These are phyloP conservation scores for Aspergillus fischeri DNA, from an alignment of 2,329 filamentous ascomycete genomes.

Conservation along the genomic window DNA sequence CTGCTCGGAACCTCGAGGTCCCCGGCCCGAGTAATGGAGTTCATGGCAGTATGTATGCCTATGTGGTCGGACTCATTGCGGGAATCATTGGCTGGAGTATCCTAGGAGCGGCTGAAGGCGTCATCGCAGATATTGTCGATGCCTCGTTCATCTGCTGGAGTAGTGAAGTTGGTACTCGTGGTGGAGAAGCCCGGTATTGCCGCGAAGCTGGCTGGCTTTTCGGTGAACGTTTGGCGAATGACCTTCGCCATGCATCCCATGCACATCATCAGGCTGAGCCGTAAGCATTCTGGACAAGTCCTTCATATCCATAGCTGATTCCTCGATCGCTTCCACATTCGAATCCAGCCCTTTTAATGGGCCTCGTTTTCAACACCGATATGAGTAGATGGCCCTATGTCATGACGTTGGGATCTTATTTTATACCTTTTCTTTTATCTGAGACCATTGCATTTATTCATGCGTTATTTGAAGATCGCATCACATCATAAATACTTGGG, in stretches of 20 bases:
- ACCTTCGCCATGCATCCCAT: neutral
- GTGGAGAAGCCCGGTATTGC: slow-evolving; percentile 68
- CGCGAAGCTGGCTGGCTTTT: slow-evolving; percentile 87
- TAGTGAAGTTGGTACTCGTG: slow-evolving; percentile 70
- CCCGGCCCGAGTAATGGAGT: slow-evolving; percentile 45
- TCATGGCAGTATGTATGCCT: slow-evolving; percentile 85
- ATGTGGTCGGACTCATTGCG: slow-evolving; percentile 86
- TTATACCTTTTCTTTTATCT: no score
- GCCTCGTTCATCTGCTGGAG: slow-evolving; percentile 91
- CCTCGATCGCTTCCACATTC: neutral
- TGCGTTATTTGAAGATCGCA: neutral
- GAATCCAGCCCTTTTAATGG: neutral
- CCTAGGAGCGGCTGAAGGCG: slow-evolving; percentile 83
- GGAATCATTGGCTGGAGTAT: slow-evolving; percentile 94
- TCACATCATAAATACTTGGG: neutral
- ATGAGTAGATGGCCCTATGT: neutral
- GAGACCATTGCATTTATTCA: neutral
- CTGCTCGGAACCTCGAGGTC: slow-evolving; percentile 71
- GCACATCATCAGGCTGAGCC: slow-evolving; percentile 2
- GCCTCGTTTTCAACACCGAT: neutral
- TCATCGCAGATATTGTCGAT: slow-evolving; percentile 81
- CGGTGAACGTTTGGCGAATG: slow-evolving; percentile 50
- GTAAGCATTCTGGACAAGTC: neutral
- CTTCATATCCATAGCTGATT: neutral
- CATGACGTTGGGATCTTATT: neutral